Evolutionary conservation across 495 filamentous ascomycete species (phyloP).

Genomic region (Elasticomyces elasticus): DNA sequence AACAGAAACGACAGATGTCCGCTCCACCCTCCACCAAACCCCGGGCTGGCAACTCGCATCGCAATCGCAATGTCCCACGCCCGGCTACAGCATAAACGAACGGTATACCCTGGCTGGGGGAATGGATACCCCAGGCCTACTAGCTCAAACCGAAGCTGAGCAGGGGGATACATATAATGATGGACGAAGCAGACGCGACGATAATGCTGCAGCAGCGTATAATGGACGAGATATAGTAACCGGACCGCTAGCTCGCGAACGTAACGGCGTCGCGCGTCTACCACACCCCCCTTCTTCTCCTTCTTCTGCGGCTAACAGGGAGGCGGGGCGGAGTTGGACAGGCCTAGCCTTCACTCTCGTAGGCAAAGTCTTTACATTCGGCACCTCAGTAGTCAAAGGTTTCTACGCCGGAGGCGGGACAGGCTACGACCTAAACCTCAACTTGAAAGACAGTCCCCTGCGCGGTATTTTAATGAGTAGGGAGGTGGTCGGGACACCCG

Average conservation of each 20-base stretch:
- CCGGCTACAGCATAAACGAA: constrained; percentile 34
- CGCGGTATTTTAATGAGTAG: neutral
- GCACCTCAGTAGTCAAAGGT: constrained; percentile 64
- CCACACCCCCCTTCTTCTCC: no score
- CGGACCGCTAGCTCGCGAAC: constrained; percentile 19
- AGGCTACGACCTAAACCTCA: constrained; percentile 44
- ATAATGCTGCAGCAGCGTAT: neutral
- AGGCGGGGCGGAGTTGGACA: constrained; percentile 31
- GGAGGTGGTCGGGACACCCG: constrained; percentile 15
- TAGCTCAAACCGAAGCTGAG: constrained; percentile 39
- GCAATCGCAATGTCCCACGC: constrained; percentile 11
- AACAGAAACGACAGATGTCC: neutral
- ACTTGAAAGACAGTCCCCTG: neutral
- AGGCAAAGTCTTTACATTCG: constrained; percentile 75
- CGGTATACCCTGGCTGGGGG: constrained; percentile 53
- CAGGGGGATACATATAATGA: neutral
- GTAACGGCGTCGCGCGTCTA: constrained; percentile 19
- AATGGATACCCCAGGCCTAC: constrained; percentile 47
- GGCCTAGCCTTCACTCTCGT: constrained; percentile 41
- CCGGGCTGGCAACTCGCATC: constrained; percentile 7
- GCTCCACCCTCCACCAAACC: neutral
- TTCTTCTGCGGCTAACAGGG: constrained; percentile 7
- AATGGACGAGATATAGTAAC: neutral
- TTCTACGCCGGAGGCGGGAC: constrained; percentile 77
- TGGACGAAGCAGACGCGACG: neutral